A percentile compares a stretch with the other conserved stretches of the same genome.
These are phyloP conservation scores for Rhipidocladum racemiflorum DNA, from an alignment of 176 grass and related monocot genomes.

Conservation along the genomic window DNA sequence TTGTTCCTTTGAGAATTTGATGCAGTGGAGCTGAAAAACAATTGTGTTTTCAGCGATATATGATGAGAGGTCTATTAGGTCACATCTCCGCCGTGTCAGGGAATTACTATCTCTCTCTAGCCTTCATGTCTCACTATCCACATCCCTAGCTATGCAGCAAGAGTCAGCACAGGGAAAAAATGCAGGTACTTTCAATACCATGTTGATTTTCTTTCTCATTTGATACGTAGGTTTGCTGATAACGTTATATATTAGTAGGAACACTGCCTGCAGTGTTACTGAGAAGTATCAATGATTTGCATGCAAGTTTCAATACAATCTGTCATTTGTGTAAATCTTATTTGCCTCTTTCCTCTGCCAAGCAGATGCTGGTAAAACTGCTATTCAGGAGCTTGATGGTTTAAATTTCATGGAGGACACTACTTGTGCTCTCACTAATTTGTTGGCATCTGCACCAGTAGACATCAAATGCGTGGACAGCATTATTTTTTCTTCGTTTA, in stretches of 20 bases:
- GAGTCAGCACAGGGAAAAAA: constrained; percentile 69
- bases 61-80: constrained; percentile 98
- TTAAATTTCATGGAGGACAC: constrained; percentile 86
- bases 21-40: constrained; percentile 4
- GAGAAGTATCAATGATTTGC: constrained; percentile 16
- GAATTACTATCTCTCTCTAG: constrained; percentile 86
- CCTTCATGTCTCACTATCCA: constrained; percentile 83
- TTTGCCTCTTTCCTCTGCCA: constrained; percentile 11
- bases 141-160: constrained; percentile 78
- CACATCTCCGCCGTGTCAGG: constrained; percentile 75
- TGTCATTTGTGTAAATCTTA: neutral
- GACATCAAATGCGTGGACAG: constrained; percentile 83
- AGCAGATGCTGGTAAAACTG: constrained; percentile 67
- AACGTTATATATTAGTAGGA: neutral
- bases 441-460: constrained; percentile 48
- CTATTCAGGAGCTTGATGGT: constrained; percentile 76
- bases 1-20: neutral
- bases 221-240: constrained; percentile 15
- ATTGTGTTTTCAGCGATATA: constrained; percentile 72
- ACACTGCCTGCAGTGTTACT: neutral
- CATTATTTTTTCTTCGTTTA: constrained; percentile 91
- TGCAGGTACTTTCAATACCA: constrained; percentile 42
- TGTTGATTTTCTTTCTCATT: neutral
- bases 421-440: constrained; percentile 51
- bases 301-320: neutral